phyloP scores from a whole-genome alignment of 78 protist species.

The Dictyostelium firmibasis region DNA sequence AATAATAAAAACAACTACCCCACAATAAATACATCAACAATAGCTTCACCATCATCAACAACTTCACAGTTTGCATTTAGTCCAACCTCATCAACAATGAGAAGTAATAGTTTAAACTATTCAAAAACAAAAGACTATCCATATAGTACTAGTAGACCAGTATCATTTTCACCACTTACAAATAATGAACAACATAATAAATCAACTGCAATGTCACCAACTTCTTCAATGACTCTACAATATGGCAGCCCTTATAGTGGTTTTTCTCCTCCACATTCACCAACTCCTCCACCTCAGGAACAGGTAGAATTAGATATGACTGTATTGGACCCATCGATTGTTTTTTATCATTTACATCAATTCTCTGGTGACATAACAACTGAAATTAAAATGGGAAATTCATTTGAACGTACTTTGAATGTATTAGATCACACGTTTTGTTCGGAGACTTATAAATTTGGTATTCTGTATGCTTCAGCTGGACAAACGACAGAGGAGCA shows the following conservation, averaged over 20 bases:
- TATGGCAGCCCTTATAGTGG: neutral
- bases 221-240: neutral
- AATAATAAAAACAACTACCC: neutral
- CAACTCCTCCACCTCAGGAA: conserved; percentile 29
- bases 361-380: conserved; percentile 72
- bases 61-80: neutral
- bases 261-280: conserved; percentile 64
- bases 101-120: neutral
- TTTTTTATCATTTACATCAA: conserved; percentile 70
- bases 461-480: conserved; percentile 50
- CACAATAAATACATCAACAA: neutral
- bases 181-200: neutral
- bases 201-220: neutral
- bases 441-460: conserved; percentile 71
- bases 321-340: conserved; percentile 58
- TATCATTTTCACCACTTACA: neutral
- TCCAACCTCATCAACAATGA: neutral
- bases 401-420: conserved; percentile 60
- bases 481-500: conserved; percentile 76
- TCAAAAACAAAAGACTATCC: neutral
- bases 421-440: conserved; percentile 70
- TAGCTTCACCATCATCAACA: neutral
- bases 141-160: neutral
- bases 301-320: neutral
- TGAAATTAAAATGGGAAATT: conserved; percentile 54